Base-by-base conservation (phyloP, 2,329 filamentous ascomycete species). In the Calonectria fujianensis region DNA sequence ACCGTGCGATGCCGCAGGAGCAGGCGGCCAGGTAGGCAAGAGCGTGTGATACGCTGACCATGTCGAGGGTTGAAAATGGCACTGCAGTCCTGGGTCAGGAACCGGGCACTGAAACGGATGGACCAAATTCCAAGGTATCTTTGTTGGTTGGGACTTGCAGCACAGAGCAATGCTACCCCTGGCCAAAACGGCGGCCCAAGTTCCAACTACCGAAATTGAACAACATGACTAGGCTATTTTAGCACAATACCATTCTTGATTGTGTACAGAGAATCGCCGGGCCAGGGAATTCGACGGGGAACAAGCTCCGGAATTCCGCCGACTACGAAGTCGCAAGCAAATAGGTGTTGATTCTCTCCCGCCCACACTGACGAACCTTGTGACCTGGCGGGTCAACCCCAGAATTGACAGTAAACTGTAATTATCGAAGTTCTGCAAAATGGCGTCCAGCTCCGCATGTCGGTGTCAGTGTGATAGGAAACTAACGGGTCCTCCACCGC, bases 201-300 rank as follows among this genome's bases (percentile, higher is more conserved):
- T 27, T 39, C n/a, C 37, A 63, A 63, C 57, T 63, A 29, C 57
- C 57, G 57, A 63, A 63, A 63, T 63, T 63, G 57, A 63, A 31
- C 35, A 61, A 61, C 57, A 3, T 24, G 20, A 39, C 57, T 63
- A 29, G 35, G 24, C 57, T 63, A 63, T 13, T 63, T 41, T 41
- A 24, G 57, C 57, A 61, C 13, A 37, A 41, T 63, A 7, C 24
- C 24, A 41, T 27, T 24, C 18, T 39, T 4, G 32, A 27, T n/a
- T 37, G 52, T 31, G 51, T 29, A 27, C 3, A 29, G 24, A 39
- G 35, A 41, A 41, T 29, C 3, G 18, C 18, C 6, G 27, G 27
- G 8, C 7, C 31, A 27, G n/a, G 35, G 24, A 61, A 61, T 24
- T 27, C 35, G n/a, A 61, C n/a, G 57, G 57, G 57, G 37, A 59